Evolutionary conservation across 1,284 basidiomycete species (phyloP), one percentile per base, ranked within the genome.

Genomic region (Phellopilus nigrolimitatus): DNA sequence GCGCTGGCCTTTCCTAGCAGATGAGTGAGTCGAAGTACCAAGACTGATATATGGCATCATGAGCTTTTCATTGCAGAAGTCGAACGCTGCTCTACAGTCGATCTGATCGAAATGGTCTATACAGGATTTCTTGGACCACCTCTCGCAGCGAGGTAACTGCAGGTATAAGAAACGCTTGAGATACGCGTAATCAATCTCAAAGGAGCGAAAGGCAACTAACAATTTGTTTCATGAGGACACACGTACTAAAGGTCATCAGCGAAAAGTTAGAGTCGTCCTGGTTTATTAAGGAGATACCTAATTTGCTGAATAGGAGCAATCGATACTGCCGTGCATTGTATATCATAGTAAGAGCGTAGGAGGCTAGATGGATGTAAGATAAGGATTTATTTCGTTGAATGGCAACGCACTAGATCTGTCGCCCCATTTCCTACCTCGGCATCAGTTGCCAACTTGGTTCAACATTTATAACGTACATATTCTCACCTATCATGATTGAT

Each of bases 401-500:
- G 22, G 59, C 62, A 30, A 66, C 63, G 59, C 59, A 28, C 15
- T 64, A 68, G 48, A 65, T 82, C 78, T 0, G 74, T 74, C 45
- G 76, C 56, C 6, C 80, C 79, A 49, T 84, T 84, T 25, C 82
- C 82, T 83, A 48, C 2, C 44, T 12, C 37, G 12, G n/a, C n/a
- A n/a, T n/a, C n/a, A n/a, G n/a, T n/a, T n/a, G 19, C 21, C 5
- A 30, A n/a, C 25, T 15, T 28, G 21, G n/a, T 15, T 24, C 27
- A n/a, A 15, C 6, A 12, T 27, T 13, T 6, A 28, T 24, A 15
- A 7, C 25, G 19, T 9, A 27, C 41, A n/a, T n/a, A n/a, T n/a
- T n/a, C 46, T 6, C 71, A 74, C 92, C 91, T 46, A 95, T 91
- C 70, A 93, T 79, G 30, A 90, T 71, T n/a, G 85, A 88, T 44